These are phyloP conservation scores for Spiraea crenata DNA, from an alignment of 331 rosid species.

Conservation along the genomic window DNA sequence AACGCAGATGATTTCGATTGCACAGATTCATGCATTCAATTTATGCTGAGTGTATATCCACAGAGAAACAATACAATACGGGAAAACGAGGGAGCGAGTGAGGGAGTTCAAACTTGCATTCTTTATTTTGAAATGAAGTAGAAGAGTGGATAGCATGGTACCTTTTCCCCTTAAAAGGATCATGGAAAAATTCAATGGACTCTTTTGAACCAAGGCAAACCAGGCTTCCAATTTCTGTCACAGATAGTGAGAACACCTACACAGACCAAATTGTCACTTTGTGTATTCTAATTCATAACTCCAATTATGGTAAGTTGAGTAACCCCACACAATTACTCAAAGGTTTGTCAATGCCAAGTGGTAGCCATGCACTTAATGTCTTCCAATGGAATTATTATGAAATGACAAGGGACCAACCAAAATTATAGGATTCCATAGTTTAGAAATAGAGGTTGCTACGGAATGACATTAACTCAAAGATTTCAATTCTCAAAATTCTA, in stretches of 20 bases:
- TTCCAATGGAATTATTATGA: not conserved
- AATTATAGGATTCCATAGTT: not conserved
- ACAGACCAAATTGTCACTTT: conserved; percentile 29
- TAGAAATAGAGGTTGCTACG: not conserved
- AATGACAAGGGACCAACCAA: not conserved
- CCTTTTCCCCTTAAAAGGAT: conserved; percentile 82
- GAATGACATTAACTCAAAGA: not conserved
- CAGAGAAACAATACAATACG: not conserved
- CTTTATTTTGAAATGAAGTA: not conserved
- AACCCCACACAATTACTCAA: not conserved
- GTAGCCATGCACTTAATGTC: not conserved
- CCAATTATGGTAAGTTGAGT: not conserved
- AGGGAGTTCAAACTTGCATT: conserved; percentile 9
- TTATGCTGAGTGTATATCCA: not conserved
- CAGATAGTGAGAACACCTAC: conserved; percentile 75
- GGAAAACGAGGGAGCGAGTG: not conserved
- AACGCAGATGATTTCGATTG: not conserved
- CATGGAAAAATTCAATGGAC: conserved; percentile 84
- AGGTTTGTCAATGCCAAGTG: not conserved
- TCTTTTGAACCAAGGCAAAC: conserved; percentile 70
- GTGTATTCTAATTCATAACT: not conserved
- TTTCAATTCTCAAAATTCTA: not conserved
- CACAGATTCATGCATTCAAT: not conserved
- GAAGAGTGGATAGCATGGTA: conserved; percentile 28
- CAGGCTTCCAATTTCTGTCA: conserved; percentile 65